Base-by-base conservation (phyloP, 2,329 filamentous ascomycete genomes). In the Stylonectria norvegica region DNA sequence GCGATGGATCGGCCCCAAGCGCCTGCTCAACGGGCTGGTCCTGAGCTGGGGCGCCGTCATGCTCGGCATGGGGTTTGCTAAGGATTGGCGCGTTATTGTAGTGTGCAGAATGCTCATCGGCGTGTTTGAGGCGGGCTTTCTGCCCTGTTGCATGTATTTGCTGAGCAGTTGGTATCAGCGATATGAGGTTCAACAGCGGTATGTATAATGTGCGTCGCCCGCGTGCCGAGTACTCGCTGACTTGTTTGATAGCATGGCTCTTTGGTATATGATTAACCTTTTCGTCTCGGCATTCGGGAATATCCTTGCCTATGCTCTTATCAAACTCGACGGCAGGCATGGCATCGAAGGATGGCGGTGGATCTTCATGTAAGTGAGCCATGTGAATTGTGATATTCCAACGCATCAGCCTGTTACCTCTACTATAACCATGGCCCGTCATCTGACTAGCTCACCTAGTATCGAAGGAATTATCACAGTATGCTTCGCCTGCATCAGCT, bases 161-260 rank as follows among this genome's bases (percentile, higher is more conserved):
- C 48, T 56, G 25, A 51, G 49, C 11, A 59, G 57, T 36, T 66
- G 63, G 46, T 66, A 66, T 42, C 52, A 55, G 25, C 42, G 38
- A 3, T 73, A 69, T 5, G 82, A 86, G 49, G 79, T 85, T 29
- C 79, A 81, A 28, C 72, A 83, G 14, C 72, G 83, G 38, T 37
- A 23, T 3, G 29, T 9, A 22, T 11, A 8, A 9, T 5, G 4
- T 5, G 20, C 15, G 5, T 20, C 8, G 10, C 10, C 14, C 15
- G n/a, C 2, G 20, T 15, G 14, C 5, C 15, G 5, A 19, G 4
- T 3, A 15, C 4, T 25, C 10, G 9, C 6, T 42, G 38, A 27
- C 4, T 22, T 8, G 16, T 9, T 11, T 7, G 22, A 2, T 9
- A 44, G 42, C 18, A 77, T 54, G 35, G 50, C 50, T 15, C 25